These are phyloP conservation scores for Eucalyptus sideroxylon DNA, from an alignment of 345 rosid genomes.

Conservation along the genomic window DNA sequence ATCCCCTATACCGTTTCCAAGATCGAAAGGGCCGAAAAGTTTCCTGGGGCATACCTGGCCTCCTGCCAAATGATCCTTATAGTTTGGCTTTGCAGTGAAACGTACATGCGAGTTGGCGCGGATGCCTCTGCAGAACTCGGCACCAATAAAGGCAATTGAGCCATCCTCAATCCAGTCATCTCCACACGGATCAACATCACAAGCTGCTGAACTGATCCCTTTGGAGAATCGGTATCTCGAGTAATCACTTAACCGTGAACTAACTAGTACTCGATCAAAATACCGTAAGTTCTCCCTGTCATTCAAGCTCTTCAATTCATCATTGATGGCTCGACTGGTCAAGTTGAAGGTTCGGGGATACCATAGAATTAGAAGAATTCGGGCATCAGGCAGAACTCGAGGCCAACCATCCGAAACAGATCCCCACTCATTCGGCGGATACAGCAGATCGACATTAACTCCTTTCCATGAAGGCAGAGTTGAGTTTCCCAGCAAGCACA, in stretches of 20 bases:
- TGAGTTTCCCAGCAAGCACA: constrained; percentile 4
- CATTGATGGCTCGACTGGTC: neutral
- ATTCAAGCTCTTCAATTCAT: neutral
- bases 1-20: neutral
- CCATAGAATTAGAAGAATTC: neutral
- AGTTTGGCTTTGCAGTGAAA: neutral
- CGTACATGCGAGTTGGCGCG: neutral
- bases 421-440: neutral
- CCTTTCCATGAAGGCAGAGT: neutral
- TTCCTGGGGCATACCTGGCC: neutral
- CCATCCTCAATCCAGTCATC: neutral
- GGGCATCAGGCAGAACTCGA: neutral
- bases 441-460: neutral
- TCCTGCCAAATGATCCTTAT: neutral
- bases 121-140: neutral
- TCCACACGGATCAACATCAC: neutral
- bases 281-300: neutral
- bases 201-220: neutral
- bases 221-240: neutral
- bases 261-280: neutral
- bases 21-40: neutral
- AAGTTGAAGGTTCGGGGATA: neutral
- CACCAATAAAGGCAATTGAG: neutral
- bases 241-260: neutral
- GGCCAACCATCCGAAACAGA: neutral